Percentiles rank a stretch among this genome's conserved stretches.
phyloP scores from a whole-genome alignment of 163 green algal species.

The Prototheca stagnorum region DNA sequence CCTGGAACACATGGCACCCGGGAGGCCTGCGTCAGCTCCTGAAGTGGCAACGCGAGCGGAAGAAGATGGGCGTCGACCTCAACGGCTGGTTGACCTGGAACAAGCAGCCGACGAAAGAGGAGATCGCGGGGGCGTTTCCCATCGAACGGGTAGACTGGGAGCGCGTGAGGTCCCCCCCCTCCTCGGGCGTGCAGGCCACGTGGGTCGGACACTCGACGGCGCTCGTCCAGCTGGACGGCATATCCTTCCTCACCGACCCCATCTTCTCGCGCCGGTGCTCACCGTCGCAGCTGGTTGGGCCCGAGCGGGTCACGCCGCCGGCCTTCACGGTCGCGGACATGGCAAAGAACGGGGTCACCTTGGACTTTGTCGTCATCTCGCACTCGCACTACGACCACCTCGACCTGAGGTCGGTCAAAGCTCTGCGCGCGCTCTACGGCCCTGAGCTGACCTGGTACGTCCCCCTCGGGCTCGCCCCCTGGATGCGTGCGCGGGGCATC shows the following conservation, averaged over 20 bases:
- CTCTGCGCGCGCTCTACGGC: constrained; percentile 32
- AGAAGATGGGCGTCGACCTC: not conserved
- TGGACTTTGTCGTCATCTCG: constrained; percentile 50
- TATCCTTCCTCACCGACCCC: constrained; percentile 60
- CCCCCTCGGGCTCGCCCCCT: constrained; percentile 41
- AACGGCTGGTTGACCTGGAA: constrained; percentile 17
- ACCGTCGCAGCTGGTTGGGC: constrained; percentile 41
- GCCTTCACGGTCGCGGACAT: constrained; percentile 14
- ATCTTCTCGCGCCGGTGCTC: constrained; percentile 44
- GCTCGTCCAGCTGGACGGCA: constrained; percentile 46
- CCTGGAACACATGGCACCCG: constrained; percentile 22
- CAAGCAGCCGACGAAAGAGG: constrained; percentile 11
- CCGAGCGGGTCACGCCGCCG: constrained; percentile 34
- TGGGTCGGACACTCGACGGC: constrained; percentile 59
- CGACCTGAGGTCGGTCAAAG: constrained; percentile 25
- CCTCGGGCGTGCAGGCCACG: constrained; percentile 30
- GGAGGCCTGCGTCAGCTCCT: constrained; percentile 12
- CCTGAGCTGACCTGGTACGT: constrained; percentile 46
- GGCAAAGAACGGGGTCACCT: no score
- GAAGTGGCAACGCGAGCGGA: constrained; percentile 10
- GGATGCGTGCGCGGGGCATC: constrained; percentile 37
- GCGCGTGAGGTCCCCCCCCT: constrained; percentile 7
- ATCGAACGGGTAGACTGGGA: constrained; percentile 24
- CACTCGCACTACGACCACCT: constrained; percentile 83
- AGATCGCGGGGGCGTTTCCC: constrained; percentile 35